A percentile compares a stretch with the other conserved stretches of the same genome.
Evolutionary conservation across 2,329 filamentous ascomycete genomes (phyloP).

Genomic region (Annulohypoxylon truncatum): DNA sequence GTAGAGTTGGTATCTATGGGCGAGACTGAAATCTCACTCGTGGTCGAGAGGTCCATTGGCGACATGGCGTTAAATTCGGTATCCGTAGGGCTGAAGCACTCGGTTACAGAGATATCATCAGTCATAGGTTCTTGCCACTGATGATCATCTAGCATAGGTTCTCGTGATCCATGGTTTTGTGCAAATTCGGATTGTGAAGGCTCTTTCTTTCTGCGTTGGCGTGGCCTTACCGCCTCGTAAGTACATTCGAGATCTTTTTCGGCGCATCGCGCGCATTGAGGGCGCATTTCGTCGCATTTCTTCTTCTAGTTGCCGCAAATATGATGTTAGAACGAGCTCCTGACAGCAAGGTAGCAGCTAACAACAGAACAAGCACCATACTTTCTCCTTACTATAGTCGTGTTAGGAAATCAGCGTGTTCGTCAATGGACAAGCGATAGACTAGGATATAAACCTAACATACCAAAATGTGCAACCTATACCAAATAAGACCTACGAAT

Average conservation of each 20-base stretch:
- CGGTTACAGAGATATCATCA: slow-evolving; percentile 38
- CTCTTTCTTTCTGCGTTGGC: slow-evolving; percentile 56
- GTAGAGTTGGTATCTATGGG: slow-evolving; percentile 47
- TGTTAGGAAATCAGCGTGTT: slow-evolving; percentile 39
- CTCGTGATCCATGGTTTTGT: slow-evolving; percentile 25
- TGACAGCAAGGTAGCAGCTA: background rate
- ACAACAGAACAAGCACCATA: slow-evolving; percentile 47
- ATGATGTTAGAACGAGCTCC: slow-evolving; percentile 25
- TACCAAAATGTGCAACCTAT: slow-evolving; percentile 66
- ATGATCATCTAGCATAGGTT: slow-evolving; percentile 29
- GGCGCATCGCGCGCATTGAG: slow-evolving; percentile 62
- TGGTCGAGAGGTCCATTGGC: slow-evolving; percentile 33
- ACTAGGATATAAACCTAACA: slow-evolving; percentile 46
- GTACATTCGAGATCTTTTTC: slow-evolving; percentile 62
- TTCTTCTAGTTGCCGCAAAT: slow-evolving; percentile 59
- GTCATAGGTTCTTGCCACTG: slow-evolving; percentile 41
- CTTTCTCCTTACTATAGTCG: slow-evolving; percentile 64
- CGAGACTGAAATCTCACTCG: slow-evolving; percentile 45
- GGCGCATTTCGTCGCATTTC: slow-evolving; percentile 66
- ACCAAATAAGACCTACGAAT: slow-evolving; percentile 39
- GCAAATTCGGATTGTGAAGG: slow-evolving; percentile 40
- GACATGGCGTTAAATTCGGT: slow-evolving; percentile 34
- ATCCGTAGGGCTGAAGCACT: slow-evolving; percentile 41
- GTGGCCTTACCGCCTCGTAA: slow-evolving; percentile 62
- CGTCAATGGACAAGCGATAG: background rate